Evolutionary conservation across 768 basidiomycete species (phyloP).

Genomic region (Artomyces pyxidatus): DNA sequence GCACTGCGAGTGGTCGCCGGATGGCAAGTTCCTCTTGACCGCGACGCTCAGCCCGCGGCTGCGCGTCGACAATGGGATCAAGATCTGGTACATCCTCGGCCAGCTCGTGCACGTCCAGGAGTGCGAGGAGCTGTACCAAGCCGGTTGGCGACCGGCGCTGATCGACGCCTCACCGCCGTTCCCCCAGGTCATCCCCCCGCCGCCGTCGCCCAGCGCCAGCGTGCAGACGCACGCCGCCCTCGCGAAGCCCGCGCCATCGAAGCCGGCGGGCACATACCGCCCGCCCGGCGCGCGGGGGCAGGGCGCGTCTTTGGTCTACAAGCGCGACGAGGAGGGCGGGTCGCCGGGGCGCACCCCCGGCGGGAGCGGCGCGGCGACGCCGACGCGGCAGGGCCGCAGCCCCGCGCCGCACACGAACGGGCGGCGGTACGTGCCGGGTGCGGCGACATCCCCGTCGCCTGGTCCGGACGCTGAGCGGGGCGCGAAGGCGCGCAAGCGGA

Average conservation of each 20-base stretch:
- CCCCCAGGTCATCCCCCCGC: constrained; percentile 53
- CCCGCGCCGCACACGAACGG: constrained; percentile 40
- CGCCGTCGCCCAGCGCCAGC: constrained; percentile 57
- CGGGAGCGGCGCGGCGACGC: constrained; percentile 49
- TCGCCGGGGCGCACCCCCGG: constrained; percentile 27
- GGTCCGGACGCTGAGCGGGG: constrained; percentile 31
- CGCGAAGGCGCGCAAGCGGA: constrained; percentile 53
- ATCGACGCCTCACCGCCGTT: constrained; percentile 62
- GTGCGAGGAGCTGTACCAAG: constrained; percentile 86
- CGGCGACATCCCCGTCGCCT: constrained; percentile 41
- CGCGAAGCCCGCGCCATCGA: constrained; percentile 49
- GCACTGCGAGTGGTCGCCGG: constrained; percentile 91
- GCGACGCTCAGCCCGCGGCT: constrained; percentile 93
- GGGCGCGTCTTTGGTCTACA: constrained; percentile 82
- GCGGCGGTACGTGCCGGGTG: constrained; percentile 66
- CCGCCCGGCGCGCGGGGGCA: constrained; percentile 91
- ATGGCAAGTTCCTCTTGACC: constrained; percentile 87
- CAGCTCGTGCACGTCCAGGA: constrained; percentile 77
- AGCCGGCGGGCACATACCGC: constrained; percentile 82
- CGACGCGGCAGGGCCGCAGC: constrained; percentile 53
- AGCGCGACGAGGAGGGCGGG: constrained; percentile 87
- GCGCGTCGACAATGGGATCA: constrained; percentile 95
- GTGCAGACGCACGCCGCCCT: constrained; percentile 41
- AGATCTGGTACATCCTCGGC: constrained; percentile 91
- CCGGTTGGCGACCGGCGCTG: constrained; percentile 70